Base-by-base conservation (phyloP, 768 basidiomycete species). In the Suillus alpinus region DNA sequence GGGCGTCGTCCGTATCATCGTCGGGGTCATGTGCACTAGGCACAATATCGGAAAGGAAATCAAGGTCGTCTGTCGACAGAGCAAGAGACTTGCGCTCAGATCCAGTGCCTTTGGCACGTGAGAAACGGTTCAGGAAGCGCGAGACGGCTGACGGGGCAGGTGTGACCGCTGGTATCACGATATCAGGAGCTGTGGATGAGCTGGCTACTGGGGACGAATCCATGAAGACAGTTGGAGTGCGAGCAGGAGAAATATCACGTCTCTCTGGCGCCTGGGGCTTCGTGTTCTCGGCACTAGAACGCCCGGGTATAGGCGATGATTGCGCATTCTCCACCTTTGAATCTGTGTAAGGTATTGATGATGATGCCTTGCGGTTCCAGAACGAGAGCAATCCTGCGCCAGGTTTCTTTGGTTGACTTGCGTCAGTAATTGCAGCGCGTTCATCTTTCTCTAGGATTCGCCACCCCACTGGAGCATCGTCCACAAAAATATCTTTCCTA, bases 81-180 rank as follows among this genome's bases (percentile, higher is more conserved):
- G 91, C 83, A 37, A 95, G 71, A 34, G 89, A 86, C 56, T 80
- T 81, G 51, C 78, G 78, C 36, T 76, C 73, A 52, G 76, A 60
- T 31, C 69, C 63, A 4, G 73, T 62, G 20, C 77, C 65, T 51
- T 75, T 78, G 31, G 74, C 73, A 23, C 85, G 82, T 8, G 86
- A 86, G 71, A 95, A 91, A 52, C 91, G 84, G 55, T 82, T 85
- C 52, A 94, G 78, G 70, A 95, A 95, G 5, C 94, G 85, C 12
- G 92, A 92, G 36, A 95, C 90, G 8, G 85, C 91, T 0, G 94
- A 92, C 32, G 84, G 78, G 14, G 80, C 70, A 5, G 78, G 68
- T 47, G 56, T 13, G 7, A 62, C 44, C 47, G 58, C 43, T 20
- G 47, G 39, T 39, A 52, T 43, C 20, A 61, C 16, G 14, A 57